phyloP scores from a whole-genome alignment of 345 rosid species.

The Arabidopsis thaliana region DNA sequence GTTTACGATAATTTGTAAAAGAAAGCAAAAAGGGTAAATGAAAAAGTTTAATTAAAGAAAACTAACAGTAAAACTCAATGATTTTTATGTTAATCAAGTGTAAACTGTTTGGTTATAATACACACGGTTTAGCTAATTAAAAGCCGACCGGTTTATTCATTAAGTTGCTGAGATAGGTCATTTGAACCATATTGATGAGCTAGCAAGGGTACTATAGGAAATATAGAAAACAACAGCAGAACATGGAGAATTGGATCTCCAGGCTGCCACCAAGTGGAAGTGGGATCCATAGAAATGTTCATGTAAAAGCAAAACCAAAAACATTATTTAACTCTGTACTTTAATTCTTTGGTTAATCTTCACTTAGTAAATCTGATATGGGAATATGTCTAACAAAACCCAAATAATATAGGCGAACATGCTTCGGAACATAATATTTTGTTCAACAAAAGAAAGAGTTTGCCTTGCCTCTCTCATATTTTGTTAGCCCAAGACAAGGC shows the following conservation, averaged over 20 bases:
- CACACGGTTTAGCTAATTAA: conserved; percentile 5
- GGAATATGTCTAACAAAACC: not conserved
- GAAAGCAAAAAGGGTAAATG: not conserved
- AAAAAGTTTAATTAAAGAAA: not conserved
- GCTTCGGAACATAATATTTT: conserved; percentile 15
- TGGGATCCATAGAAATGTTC: conserved; percentile 25
- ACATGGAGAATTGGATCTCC: conserved; percentile 51
- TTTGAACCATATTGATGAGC: not conserved
- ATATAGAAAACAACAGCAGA: conserved; percentile 29
- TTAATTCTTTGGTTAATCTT: not conserved
- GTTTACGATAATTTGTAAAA: not conserved
- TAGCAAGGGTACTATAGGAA: conserved; percentile 23
- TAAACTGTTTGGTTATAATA: not conserved
- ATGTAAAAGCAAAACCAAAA: conserved; percentile 22
- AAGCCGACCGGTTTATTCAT: conserved; percentile 31
- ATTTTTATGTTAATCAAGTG: conserved; percentile 5
- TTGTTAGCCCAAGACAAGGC: conserved; percentile 35
- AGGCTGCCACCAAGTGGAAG: conserved; percentile 60
- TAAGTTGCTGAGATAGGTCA: not conserved
- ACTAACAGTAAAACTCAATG: conserved; percentile 17
- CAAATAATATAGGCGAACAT: not conserved
- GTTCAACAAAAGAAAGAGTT: conserved; percentile 4
- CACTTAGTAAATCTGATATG: not conserved
- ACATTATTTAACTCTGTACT: conserved; percentile 23
- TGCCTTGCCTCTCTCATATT: not conserved